Conservation (phyloP, 2,329 filamentous ascomycete genomes). For the Drechslerella coelobrocha region DNA sequence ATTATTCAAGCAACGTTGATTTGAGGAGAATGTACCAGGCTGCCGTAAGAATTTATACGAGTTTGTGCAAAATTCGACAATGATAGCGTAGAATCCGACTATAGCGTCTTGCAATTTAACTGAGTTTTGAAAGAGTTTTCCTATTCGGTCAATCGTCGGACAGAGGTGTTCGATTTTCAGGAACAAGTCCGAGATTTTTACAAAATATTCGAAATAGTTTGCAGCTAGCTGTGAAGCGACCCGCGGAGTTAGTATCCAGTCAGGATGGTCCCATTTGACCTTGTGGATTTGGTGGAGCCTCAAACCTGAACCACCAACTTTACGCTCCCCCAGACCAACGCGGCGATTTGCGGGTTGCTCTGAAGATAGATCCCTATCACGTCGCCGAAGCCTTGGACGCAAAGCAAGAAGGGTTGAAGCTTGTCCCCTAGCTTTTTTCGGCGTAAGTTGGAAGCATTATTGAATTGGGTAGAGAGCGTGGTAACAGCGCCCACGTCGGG, state of each 20-base stretch:
- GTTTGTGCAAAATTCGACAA: conserved; percentile 50
- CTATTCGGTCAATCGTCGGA: conserved; percentile 56
- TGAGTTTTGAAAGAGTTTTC: conserved; percentile 48
- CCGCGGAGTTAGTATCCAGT: conserved; percentile 12
- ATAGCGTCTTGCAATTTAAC: conserved; percentile 47
- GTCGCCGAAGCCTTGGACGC: conserved; percentile 58
- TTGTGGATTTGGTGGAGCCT: neutral
- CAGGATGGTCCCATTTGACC: neutral
- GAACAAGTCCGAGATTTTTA: conserved; percentile 58
- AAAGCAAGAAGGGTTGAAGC: conserved; percentile 56
- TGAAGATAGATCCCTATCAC: conserved; percentile 59
- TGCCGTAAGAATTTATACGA: conserved; percentile 46
- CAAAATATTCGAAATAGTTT: conserved; percentile 59
- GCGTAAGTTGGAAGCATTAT: conserved; percentile 10
- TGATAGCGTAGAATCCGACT: conserved; percentile 47
- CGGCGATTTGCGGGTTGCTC: conserved; percentile 58
- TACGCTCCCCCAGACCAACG: conserved; percentile 61
- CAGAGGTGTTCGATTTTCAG: conserved; percentile 57
- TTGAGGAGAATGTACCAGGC: conserved; percentile 23
- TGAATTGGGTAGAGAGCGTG: conserved; percentile 13
- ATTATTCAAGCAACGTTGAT: neutral
- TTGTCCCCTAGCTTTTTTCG: conserved; percentile 31
- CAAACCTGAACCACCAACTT: conserved; percentile 59
- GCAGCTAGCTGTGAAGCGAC: conserved; percentile 55
- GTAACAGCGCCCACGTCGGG: conserved; percentile 17